Base-by-base conservation (phyloP, 2,329 filamentous ascomycete species). In the Teratosphaeria pseudoeucalypti region DNA sequence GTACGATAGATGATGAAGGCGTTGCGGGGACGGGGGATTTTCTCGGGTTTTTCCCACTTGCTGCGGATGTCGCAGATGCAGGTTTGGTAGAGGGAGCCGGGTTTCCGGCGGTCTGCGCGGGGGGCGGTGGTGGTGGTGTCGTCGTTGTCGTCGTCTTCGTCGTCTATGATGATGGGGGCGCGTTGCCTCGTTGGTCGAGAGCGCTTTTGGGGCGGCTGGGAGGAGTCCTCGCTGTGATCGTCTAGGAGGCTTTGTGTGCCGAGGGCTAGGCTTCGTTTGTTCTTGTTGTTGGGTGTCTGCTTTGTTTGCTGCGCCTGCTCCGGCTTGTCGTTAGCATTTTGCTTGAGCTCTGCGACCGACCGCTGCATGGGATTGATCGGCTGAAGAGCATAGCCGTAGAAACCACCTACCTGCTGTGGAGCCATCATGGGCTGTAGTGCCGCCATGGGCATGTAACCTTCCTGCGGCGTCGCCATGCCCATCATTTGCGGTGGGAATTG, bases 1-100 rank as follows among this genome's bases (percentile, higher is more conserved):
- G 29, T 54, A 52, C 62, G 62, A 57, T 57, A 64, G 52, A 64
- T 47, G 34, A 64, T 64, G 57, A 62, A 64, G 32, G 57, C 55
- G 52, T 64, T 64, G 19, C 54, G 37, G 19, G 62, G 62, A 32
- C 62, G 62, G 12, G 19, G 14, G 19, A 54, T 32, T 14, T 14
- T 52, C 6, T 57, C 23, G 10, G 10, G 57, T 10, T 37, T 54
- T 4, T 19, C 27, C 19, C 11, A 3, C 16, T 47, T 26, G 23
- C 6, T 16, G n/a, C 47, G 19, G 7, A 26, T 14, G 19, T 47
- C 11, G 49, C 58, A 60, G 26, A 60, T 34, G 34, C 58, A 60
- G 11, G 52, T 26, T 32, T 34, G 32, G 23, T 56, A 54, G 53
- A 56, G 39, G 19, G 53, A 49, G 43, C 43, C 16, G 9, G 43